A percentile compares a stretch with the other conserved stretches of the same genome.
Evolutionary conservation across 2,329 filamentous ascomycete species (phyloP).

Genomic region (Fusarium sp.): DNA sequence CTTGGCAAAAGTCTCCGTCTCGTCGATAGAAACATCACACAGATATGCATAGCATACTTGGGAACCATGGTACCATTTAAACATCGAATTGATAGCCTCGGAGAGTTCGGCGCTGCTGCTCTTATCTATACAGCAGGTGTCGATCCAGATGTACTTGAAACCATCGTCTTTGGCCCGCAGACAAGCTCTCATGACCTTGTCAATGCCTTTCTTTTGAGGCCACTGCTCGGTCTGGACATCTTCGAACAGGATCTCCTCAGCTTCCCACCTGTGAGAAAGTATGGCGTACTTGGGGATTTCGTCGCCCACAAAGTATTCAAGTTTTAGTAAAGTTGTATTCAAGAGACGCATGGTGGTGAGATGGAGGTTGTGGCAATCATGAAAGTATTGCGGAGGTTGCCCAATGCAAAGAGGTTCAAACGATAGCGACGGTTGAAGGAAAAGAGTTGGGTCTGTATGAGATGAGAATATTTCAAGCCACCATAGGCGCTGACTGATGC

Average conservation of each 20-base stretch:
- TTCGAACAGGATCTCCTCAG: not conserved
- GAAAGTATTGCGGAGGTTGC: not conserved
- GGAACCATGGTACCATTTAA: not conserved
- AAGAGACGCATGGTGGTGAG: not conserved
- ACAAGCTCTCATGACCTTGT: not conserved
- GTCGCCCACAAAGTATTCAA: not conserved
- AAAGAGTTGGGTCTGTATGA: not conserved
- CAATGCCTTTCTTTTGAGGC: not conserved
- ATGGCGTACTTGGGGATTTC: not conserved
- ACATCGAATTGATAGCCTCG: not conserved
- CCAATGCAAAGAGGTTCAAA: not conserved
- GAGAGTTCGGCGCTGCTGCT: not conserved
- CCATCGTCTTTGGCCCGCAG: accelerated
- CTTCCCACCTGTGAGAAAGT: not conserved
- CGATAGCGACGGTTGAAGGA: not conserved
- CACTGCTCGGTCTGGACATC: not conserved
- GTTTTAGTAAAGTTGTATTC: not conserved
- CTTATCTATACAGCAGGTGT: not conserved
- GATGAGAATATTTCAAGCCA: not conserved
- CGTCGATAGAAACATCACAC: not conserved
- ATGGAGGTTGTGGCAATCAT: not conserved
- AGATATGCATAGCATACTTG: not conserved
- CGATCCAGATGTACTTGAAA: not conserved
- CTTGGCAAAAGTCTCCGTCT: not conserved
- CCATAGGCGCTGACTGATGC: not conserved